These are phyloP conservation scores for Pulicaria dysenterica DNA, from an alignment of 129 eudicot genomes.

Conservation along the genomic window DNA sequence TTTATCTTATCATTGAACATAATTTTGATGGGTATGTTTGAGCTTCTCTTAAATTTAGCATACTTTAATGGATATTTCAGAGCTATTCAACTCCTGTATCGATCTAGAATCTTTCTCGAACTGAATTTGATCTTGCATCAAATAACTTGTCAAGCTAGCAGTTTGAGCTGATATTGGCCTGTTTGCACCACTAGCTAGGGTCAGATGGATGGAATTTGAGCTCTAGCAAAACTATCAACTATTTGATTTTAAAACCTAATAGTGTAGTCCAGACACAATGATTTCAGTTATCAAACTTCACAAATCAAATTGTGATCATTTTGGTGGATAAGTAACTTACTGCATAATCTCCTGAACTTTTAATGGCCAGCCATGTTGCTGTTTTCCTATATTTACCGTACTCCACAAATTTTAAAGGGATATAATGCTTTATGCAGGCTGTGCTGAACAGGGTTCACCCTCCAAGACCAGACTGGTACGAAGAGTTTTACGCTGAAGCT, in stretches of 20 bases:
- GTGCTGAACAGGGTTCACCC: slow-evolving; percentile 79
- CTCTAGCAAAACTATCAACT: background rate
- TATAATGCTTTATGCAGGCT: slow-evolving; percentile 43
- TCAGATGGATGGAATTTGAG: background rate
- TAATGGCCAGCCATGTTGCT: background rate
- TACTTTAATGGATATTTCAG: too few species aligned
- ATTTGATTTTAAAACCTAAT: too few species aligned
- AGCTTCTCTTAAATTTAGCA: too few species aligned
- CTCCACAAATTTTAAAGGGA: background rate
- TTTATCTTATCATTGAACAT: too few species aligned
- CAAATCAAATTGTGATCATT: background rate
- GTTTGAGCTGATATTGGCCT: too few species aligned
- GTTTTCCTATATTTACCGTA: background rate
- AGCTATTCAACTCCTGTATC: too few species aligned
- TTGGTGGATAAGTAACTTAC: slow-evolving; percentile 5
- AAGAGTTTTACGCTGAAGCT: slow-evolving; percentile 80
- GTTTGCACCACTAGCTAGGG: too few species aligned
- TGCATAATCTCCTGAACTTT: slow-evolving; percentile 7
- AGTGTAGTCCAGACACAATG: too few species aligned
- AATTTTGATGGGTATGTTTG: too few species aligned
- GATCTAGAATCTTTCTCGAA: too few species aligned
- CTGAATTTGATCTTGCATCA: too few species aligned
- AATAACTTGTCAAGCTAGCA: too few species aligned
- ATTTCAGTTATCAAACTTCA: background rate
- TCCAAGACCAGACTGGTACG: slow-evolving; percentile 92